Evolutionary conservation across 208 protist species (phyloP), one percentile per base, ranked within the genome.

Genomic region (Trypanosoma vivax): DNA sequence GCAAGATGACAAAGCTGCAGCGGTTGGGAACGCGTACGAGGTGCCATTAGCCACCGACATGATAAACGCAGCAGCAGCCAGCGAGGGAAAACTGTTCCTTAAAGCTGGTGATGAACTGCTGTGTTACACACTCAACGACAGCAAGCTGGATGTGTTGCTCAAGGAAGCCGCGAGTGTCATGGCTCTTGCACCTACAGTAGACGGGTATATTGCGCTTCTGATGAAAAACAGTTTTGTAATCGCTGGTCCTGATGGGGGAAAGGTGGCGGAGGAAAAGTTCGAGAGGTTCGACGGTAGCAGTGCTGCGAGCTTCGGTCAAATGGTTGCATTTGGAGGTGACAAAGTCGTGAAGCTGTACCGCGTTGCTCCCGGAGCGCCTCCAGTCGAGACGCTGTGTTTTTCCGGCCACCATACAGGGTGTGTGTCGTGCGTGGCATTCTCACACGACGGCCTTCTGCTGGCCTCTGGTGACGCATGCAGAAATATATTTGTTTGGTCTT

Each of bases 401-500:
- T 11, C 37, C 11, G 58, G 50, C 4, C 50, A 62, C n/a, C 70
- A 73, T 47, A 54, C 43, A 4, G 53, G 50, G 4, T 25, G 55
- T 11, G 62, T 75, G 3, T 43, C 53, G 5, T 64, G 66, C 23
- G 38, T 78, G n/a, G 54, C 71, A 14, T 51, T 68, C 19, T 61
- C 52, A 5, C 30, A 39, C 25, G 54, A 60, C 24, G 67, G 48
- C 3, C 37, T 46, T 2, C 40, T 58, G 27, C 45, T 75, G 0
- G 73, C 59, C 21, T 66, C 66, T 11, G 72, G 66, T 13, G 66
- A 74, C 43, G 42, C 53, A 4, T 31, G 18, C 16, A 38, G 63
- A 37, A 72, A 64, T 28, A 70, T 79, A 30, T 61, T 65, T 55
- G 66, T 74, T n/a, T 74, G 72, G 66, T 73, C 62, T 6, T 34